Conservation (phyloP, 2,329 filamentous ascomycete species). For the Aphanocladium album region DNA sequence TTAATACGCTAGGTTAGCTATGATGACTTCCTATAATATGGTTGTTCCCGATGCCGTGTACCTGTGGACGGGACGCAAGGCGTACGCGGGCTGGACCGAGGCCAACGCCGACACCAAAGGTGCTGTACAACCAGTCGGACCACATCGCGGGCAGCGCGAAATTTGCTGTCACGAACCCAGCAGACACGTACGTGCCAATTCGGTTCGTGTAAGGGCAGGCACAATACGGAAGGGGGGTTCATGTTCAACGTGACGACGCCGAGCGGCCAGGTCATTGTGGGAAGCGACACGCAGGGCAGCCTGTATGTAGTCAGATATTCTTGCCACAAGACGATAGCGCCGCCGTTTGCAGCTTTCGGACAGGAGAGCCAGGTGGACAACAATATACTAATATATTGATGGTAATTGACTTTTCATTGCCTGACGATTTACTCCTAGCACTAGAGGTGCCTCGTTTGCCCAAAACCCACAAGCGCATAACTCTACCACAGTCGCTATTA, state of each 20-base stretch:
- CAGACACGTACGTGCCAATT: constrained; percentile 14
- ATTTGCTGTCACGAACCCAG: constrained; percentile 16
- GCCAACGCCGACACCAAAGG: constrained; percentile 18
- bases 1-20: too few relatives aligned
- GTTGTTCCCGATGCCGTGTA: constrained; percentile 13
- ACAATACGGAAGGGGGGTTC: constrained; percentile 14
- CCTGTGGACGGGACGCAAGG: constrained; percentile 19
- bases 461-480: too few relatives aligned
- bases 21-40: too few relatives aligned
- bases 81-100: constrained; percentile 21
- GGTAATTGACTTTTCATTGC: background rate
- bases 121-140: constrained; percentile 17
- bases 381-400: too few relatives aligned
- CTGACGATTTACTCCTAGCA: too few relatives aligned
- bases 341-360: background rate
- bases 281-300: background rate
- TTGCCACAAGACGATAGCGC: constrained; percentile 11
- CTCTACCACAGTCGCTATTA: too few relatives aligned
- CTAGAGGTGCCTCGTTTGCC: too few relatives aligned
- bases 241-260: constrained; percentile 12
- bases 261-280: constrained; percentile 11
- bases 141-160: constrained; percentile 16
- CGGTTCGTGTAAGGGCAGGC: constrained; percentile 16
- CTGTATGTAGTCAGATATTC: constrained; percentile 12
- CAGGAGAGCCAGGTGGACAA: background rate